Evolutionary conservation across 768 basidiomycete species (phyloP).

Genomic region (Amanita pseudoporphyria): DNA sequence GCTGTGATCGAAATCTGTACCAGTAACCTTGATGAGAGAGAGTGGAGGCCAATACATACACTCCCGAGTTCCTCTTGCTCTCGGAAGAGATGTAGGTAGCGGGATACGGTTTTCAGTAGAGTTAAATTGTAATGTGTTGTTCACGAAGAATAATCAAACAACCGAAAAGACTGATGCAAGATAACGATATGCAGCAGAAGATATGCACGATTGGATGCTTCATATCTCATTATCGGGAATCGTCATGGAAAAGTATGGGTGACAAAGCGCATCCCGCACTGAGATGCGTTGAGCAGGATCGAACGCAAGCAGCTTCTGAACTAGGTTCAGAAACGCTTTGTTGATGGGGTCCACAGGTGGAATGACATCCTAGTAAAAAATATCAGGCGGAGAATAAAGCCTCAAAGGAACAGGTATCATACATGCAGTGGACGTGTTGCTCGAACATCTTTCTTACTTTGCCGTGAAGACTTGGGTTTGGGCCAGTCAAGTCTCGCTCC

Average conservation of each 20-base stretch:
- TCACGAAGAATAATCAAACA: constrained; percentile 14
- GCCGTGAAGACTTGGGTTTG: constrained; percentile 74
- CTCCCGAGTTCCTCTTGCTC: constrained; percentile 4
- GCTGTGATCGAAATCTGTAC: constrained; percentile 2
- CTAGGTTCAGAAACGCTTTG: constrained; percentile 78
- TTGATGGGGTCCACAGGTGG: constrained; percentile 66
- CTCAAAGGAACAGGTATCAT: constrained; percentile 19
- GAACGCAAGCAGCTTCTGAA: constrained; percentile 79
- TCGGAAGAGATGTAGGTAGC: constrained; percentile 6
- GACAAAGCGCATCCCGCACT: constrained; percentile 79
- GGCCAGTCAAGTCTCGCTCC: constrained; percentile 86
- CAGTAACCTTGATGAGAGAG: not conserved
- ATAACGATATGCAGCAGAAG: constrained; percentile 17
- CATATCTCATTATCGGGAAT: constrained; percentile 58
- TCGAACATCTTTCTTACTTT: constrained; percentile 91
- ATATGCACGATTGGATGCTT: constrained; percentile 12
- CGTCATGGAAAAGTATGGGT: constrained; percentile 72
- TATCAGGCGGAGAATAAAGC: constrained; percentile 5
- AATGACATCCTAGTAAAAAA: constrained; percentile 63
- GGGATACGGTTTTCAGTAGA: constrained; percentile 15
- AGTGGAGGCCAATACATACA: constrained; percentile 4
- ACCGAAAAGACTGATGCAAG: constrained; percentile 14
- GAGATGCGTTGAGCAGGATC: constrained; percentile 85
- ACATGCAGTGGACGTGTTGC: constrained; percentile 74
- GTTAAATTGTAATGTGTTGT: constrained; percentile 17